Conservation (phyloP, 140 eudicot genomes). For the Cichorium intybus region DNA sequence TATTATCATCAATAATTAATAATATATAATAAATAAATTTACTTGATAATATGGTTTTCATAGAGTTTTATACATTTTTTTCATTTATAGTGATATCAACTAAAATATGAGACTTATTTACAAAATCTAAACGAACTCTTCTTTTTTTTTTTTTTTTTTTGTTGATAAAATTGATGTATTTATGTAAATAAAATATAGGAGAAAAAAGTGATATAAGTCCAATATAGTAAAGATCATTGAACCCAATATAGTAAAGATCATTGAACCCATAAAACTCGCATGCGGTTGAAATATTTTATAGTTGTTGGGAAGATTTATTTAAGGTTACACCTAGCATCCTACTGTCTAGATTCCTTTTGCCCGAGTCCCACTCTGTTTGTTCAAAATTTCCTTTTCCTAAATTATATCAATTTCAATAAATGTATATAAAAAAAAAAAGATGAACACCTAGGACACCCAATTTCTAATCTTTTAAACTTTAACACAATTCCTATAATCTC, state of each 20-base stretch:
- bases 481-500: background rate
- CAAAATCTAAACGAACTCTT: too few relatives aligned
- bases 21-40: too few relatives aligned
- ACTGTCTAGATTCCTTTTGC: slow-evolving; percentile 37
- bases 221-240: background rate
- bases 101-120: too few relatives aligned
- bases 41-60: too few relatives aligned
- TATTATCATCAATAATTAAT: too few relatives aligned
- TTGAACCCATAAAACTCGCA: background rate
- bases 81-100: too few relatives aligned
- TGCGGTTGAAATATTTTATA: slow-evolving; percentile 14
- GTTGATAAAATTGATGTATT: too few relatives aligned
- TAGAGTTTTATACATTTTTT: too few relatives aligned
- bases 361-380: slow-evolving; percentile 13
- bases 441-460: slow-evolving; percentile 21
- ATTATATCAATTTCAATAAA: background rate
- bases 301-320: slow-evolving; percentile 25
- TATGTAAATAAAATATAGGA: too few relatives aligned
- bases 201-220: background rate
- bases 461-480: slow-evolving; percentile 10
- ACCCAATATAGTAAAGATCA: background rate
- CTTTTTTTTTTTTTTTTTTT: too few relatives aligned
- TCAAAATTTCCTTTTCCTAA: background rate
- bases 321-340: slow-evolving; percentile 27
- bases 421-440: slow-evolving; percentile 9